phyloP scores from a whole-genome alignment of 495 filamentous ascomycete genomes.

The Lophium mytilinum region DNA sequence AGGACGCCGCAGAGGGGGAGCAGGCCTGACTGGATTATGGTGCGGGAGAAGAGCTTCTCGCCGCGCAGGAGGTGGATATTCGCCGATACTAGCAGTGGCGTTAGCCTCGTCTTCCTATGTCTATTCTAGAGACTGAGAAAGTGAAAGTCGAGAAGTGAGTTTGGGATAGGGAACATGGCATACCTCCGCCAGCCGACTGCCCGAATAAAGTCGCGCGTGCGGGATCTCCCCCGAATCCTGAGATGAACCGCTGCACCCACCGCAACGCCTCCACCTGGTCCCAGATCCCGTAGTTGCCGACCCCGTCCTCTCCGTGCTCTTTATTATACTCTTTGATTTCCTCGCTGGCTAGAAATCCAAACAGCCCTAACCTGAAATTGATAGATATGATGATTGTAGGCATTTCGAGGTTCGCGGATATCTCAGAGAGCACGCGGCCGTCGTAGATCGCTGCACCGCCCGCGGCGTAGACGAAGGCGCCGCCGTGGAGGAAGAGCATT shows the following conservation, averaged over 20 bases:
- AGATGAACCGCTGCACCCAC: slow-evolving; percentile 6
- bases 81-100: background rate
- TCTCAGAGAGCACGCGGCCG: slow-evolving; percentile 43
- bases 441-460: slow-evolving; percentile 23
- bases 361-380: slow-evolving; percentile 37
- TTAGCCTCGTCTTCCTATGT: too few relatives aligned
- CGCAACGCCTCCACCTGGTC: slow-evolving; percentile 6
- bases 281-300: slow-evolving; percentile 8
- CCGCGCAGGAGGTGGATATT: background rate
- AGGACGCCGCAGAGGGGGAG: background rate
- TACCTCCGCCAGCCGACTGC: slow-evolving; percentile 18
- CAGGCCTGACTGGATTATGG: slow-evolving; percentile 1
- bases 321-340: background rate
- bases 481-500: slow-evolving; percentile 34
- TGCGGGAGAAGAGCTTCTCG: background rate
- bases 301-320: slow-evolving; percentile 9
- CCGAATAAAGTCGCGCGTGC: background rate
- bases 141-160: too few relatives aligned
- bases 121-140: too few relatives aligned
- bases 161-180: too few relatives aligned
- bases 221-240: slow-evolving; percentile 3
- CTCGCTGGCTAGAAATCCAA: slow-evolving; percentile 35
- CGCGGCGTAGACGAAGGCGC: slow-evolving; percentile 19
- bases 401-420: slow-evolving; percentile 33
- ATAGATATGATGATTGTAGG: slow-evolving; percentile 35